Evolutionary conservation across 345 rosid genomes (phyloP).

Genomic region (Acer yangbiense): DNA sequence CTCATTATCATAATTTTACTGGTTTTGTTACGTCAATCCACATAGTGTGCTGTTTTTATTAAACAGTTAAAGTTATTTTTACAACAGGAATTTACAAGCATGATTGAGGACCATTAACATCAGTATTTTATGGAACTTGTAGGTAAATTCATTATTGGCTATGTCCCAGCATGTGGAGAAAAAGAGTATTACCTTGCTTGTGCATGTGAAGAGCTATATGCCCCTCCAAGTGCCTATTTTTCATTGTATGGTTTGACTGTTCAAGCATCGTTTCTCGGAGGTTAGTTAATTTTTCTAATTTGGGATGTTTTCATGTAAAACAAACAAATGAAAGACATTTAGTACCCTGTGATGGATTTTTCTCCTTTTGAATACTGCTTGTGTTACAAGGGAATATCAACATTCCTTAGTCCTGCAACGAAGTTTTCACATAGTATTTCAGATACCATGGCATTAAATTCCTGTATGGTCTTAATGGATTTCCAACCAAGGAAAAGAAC

Average conservation of each 20-base stretch:
- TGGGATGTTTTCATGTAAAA: slow-evolving; percentile 3
- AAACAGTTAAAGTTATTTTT: not conserved
- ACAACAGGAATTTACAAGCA: not conserved
- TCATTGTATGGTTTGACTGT: slow-evolving; percentile 86
- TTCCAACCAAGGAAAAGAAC: not conserved
- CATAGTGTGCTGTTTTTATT: not conserved
- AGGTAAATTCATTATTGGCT: slow-evolving; percentile 88
- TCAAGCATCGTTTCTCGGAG: slow-evolving; percentile 87
- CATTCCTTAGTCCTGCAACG: not conserved
- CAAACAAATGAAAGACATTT: not conserved
- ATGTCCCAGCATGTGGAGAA: slow-evolving; percentile 72
- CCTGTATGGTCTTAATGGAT: not conserved
- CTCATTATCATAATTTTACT: not conserved
- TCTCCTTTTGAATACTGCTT: not conserved
- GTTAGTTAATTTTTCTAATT: slow-evolving; percentile 37
- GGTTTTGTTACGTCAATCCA: not conserved
- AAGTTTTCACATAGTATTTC: not conserved
- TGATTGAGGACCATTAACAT: not conserved
- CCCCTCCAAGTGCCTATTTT: slow-evolving; percentile 95
- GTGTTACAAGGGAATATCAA: not conserved
- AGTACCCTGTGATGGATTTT: not conserved
- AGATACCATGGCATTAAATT: not conserved
- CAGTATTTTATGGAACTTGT: slow-evolving; percentile 20
- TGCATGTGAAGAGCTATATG: slow-evolving; percentile 84
- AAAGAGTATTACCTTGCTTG: slow-evolving; percentile 90